A percentile compares a stretch with the other conserved stretches of the same genome.
Evolutionary conservation across 768 basidiomycete species (phyloP).

Genomic region (Candolleomyces eurysporus): DNA sequence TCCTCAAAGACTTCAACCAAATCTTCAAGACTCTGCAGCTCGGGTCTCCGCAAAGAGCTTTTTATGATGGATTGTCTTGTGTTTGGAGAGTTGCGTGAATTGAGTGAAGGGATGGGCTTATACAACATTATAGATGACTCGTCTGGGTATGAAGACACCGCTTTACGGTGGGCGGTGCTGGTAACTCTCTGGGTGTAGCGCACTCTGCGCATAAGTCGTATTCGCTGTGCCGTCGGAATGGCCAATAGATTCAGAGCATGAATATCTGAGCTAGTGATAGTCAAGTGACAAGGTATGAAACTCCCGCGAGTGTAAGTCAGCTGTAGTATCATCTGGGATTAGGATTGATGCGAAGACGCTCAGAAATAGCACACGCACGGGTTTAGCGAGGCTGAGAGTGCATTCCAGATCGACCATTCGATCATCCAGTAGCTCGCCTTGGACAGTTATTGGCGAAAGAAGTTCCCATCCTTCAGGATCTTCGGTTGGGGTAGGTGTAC

Average conservation of each 20-base stretch:
- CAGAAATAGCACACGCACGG: background rate
- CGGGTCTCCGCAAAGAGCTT: background rate
- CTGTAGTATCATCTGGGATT: background rate
- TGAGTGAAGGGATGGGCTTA: no score
- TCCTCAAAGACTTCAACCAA: background rate
- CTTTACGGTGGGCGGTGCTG: background rate
- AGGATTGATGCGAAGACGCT: background rate
- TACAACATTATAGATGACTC: background rate
- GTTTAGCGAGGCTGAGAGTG: background rate
- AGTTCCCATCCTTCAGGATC: slow-evolving; percentile 28
- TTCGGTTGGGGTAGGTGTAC: slow-evolving; percentile 19
- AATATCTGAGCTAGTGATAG: background rate
- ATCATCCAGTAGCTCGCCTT: slow-evolving; percentile 13
- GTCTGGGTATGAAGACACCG: background rate
- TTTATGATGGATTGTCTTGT: background rate
- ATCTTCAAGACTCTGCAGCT: background rate
- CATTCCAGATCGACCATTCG: slow-evolving; percentile 17
- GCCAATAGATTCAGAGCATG: background rate
- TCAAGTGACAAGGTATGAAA: background rate
- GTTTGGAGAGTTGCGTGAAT: background rate
- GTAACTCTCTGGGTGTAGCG: background rate
- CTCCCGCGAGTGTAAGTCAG: background rate
- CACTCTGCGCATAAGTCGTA: background rate
- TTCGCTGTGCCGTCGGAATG: background rate
- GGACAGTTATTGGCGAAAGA: slow-evolving; percentile 9